Evolutionary conservation across 768 basidiomycete genomes (phyloP).

Genomic region (Psilocybe cubensis): DNA sequence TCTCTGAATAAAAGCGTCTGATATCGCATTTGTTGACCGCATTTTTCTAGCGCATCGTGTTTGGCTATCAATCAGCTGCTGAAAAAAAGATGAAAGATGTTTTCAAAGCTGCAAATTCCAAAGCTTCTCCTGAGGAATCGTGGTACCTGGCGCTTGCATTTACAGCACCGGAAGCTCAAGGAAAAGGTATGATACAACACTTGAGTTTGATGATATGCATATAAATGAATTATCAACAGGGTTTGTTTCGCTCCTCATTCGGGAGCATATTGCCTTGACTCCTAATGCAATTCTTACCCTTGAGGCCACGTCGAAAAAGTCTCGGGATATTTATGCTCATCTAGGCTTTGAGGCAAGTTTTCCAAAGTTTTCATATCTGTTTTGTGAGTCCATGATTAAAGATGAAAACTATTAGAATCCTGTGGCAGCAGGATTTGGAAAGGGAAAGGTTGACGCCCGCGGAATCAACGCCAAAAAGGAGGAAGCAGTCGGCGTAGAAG

Average conservation of each 20-base stretch:
- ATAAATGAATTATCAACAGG: constrained; percentile 17
- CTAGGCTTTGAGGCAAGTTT: constrained; percentile 32
- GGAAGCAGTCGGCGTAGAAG: constrained; percentile 22
- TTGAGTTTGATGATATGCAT: not conserved
- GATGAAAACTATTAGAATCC: too few species aligned
- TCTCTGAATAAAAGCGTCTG: not conserved
- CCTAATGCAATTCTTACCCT: constrained; percentile 26
- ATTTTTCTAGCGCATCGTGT: constrained; percentile 19
- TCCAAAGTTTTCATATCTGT: too few species aligned
- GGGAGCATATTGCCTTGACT: constrained; percentile 28
- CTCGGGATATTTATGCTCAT: constrained; percentile 33
- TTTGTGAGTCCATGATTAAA: too few species aligned
- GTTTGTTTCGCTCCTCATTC: constrained; percentile 30
- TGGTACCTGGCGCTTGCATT: constrained; percentile 33
- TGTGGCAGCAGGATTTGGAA: constrained; percentile 20
- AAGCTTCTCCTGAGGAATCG: constrained; percentile 23
- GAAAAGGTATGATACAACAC: constrained; percentile 24
- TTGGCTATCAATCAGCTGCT: constrained; percentile 22
- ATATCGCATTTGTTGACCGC: not conserved
- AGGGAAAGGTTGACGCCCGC: constrained; percentile 18
- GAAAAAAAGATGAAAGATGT: constrained; percentile 21
- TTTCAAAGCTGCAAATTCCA: constrained; percentile 20
- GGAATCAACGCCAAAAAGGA: constrained; percentile 21
- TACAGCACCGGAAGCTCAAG: constrained; percentile 30
- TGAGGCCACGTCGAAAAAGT: constrained; percentile 30